Percentiles rank a stretch among this genome's conserved stretches.
Conservation (phyloP, 2,329 filamentous ascomycete genomes). For the Fusarium brevicatenulatum region DNA sequence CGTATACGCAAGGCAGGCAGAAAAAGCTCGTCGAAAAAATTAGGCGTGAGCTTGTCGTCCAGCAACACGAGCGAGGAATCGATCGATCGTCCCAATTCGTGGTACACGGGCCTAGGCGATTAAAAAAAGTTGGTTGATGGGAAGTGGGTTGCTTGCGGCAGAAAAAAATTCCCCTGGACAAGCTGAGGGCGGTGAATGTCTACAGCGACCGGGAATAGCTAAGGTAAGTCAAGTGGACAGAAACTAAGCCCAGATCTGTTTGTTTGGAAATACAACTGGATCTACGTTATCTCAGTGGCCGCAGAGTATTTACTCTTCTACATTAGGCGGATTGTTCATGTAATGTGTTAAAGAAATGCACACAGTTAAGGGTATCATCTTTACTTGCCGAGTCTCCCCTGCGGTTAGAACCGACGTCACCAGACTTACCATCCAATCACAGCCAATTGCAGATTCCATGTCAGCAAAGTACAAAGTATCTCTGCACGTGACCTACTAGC, state of each 20-base stretch:
- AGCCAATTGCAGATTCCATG: background rate
- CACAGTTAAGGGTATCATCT: too few species aligned
- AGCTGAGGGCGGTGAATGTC: conserved; percentile 37
- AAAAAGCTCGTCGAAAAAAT: conserved; percentile 6
- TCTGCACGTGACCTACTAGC: conserved; percentile 41
- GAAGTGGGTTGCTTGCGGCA: conserved; percentile 43
- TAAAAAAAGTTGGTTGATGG: conserved; percentile 40
- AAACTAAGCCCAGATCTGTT: background rate
- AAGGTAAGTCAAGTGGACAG: background rate
- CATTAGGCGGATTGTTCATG: too few species aligned
- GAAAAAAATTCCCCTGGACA: conserved; percentile 41
- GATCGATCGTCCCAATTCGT: conserved; percentile 38
- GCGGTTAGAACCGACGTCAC: conserved; percentile 39
- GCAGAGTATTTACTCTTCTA: background rate
- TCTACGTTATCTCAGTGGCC: background rate
- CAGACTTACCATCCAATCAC: conserved; percentile 7
- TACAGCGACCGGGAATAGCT: background rate
- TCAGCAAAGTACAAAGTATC: conserved; percentile 21
- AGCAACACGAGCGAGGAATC: conserved; percentile 25
- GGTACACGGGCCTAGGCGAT: conserved; percentile 32
- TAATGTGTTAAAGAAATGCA: background rate
- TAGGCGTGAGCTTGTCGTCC: conserved; percentile 12
- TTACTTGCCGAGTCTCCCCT: background rate
- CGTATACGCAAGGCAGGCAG: background rate
- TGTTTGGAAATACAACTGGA: background rate